Evolutionary conservation across 371 early-diverging fungal genomes (phyloP).

Genomic region (Mycotypha africana): DNA sequence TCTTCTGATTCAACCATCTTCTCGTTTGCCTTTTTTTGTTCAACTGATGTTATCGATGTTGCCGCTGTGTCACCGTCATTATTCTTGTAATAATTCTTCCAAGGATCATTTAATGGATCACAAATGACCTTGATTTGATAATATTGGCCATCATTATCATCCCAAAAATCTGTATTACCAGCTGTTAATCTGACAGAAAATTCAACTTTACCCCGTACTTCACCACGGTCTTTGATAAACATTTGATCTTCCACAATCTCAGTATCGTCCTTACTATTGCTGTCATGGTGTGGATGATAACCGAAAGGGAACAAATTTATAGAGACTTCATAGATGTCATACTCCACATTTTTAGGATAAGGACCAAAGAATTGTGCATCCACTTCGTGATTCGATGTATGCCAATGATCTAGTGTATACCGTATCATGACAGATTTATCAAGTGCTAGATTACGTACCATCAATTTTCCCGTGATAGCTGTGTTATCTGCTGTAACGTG

Average conservation of each 20-base stretch:
- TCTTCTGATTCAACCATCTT: too few relatives aligned
- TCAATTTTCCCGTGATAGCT: constrained; percentile 43
- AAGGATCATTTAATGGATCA: constrained; percentile 23
- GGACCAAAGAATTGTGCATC: constrained; percentile 46
- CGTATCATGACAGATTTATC: constrained; percentile 62
- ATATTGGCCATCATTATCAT: constrained; percentile 66
- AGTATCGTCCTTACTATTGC: too few relatives aligned
- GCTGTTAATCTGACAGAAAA: constrained; percentile 35
- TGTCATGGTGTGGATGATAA: too few relatives aligned
- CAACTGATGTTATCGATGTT: too few relatives aligned
- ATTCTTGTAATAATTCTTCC: not conserved
- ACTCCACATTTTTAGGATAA: constrained; percentile 10
- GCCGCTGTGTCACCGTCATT: too few relatives aligned
- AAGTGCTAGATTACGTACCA: constrained; percentile 71
- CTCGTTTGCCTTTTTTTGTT: too few relatives aligned
- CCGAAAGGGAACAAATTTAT: constrained; percentile 15
- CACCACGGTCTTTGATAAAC: constrained; percentile 20
- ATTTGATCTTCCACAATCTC: too few relatives aligned
- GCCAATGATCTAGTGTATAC: constrained; percentile 63
- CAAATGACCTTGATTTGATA: constrained; percentile 30
- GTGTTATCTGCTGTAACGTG: constrained; percentile 25
- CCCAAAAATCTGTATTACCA: constrained; percentile 58
- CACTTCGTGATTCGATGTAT: constrained; percentile 47
- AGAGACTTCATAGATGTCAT: constrained; percentile 22
- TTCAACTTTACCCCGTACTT: constrained; percentile 16